Conservation (phyloP, 805 yeast genomes). For the Candida khao-thaluensis region DNA sequence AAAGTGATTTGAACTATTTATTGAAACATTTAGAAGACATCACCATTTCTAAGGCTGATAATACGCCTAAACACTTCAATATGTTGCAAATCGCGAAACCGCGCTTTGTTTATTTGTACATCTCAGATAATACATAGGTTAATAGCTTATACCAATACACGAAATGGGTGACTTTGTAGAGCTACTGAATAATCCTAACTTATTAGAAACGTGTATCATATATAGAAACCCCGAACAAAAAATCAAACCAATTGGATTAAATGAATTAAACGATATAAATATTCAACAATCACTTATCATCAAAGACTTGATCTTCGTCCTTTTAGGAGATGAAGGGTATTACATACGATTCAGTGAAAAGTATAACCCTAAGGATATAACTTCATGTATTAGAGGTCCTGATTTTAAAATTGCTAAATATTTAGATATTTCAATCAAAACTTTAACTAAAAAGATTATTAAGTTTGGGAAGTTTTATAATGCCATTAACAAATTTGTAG, state of each 20-base stretch:
- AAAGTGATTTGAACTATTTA: too few relatives aligned
- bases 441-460: constrained; percentile 61
- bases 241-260: constrained; percentile 22
- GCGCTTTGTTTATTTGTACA: constrained; percentile 7
- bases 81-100: background rate
- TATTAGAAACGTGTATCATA: constrained; percentile 11
- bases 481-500: constrained; percentile 59
- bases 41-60: too few relatives aligned
- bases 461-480: constrained; percentile 62
- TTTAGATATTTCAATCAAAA: constrained; percentile 72
- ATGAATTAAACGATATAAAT: constrained; percentile 44
- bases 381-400: constrained; percentile 60
- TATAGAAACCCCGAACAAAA: constrained; percentile 11
- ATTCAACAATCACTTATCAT: constrained; percentile 74
- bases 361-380: constrained; percentile 47
- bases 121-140: background rate
- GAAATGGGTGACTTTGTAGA: constrained; percentile 17
- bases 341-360: constrained; percentile 67
- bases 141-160: background rate
- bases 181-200: constrained; percentile 17
- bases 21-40: too few relatives aligned
- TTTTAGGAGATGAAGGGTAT: constrained; percentile 74
- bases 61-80: too few relatives aligned
- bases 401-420: constrained; percentile 70
- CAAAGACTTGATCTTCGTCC: constrained; percentile 64